Base-by-base conservation (phyloP, 1,284 basidiomycete species). In the Cutaneotrichosporon cyanovorans region DNA sequence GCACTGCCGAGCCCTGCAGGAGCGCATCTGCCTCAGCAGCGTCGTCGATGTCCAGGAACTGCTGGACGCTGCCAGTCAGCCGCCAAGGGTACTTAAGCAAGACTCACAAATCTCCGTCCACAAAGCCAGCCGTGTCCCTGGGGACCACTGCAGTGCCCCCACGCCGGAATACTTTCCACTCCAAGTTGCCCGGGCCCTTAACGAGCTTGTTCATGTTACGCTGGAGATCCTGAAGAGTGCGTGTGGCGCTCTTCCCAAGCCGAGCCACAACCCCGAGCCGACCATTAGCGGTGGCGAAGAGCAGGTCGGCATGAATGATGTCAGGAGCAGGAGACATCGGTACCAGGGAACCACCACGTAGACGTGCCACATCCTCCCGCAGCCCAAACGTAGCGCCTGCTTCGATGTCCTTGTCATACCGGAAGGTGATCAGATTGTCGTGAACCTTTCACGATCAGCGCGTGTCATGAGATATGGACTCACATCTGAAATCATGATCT, bases 241-340 rank as follows among this genome's bases (percentile, higher is more conserved):
- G 69, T 0, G 82, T 76, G 12, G 80, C 73, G 10, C 76, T 67
- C 21, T 77, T 71, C 18, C 75, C 73, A 19, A 89, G 73, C 48
- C 89, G 80, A 3, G 81, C 72, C 28, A 93, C 73, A n/a, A 85
- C 75, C 10, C 87, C 85, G 36, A 95, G 82, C 22, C 84, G 78
- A 3, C 91, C 91, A 4, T 82, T 80, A 0, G 82, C 76, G 0
- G 89, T 87, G 62, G 86, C 83, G 66, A 85, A 89, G 12, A 92
- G 56, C 32, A 85, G 78, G 48, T 79, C 79, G 0, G 85, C 77
- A 5, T 36, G 48, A 22, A 69, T 46, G 5, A 57, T 45, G 1
- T 66, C 61, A 6, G 56, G 47, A 4, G 62, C 55, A 0, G 61
- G 56, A 0, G 59, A 48, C 11, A 60, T 46, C 1, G 64, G 66